A percentile compares a stretch with the other conserved stretches of the same genome.
These are phyloP conservation scores for Emmonsia crescens DNA, from an alignment of 2,329 filamentous ascomycete species.

Conservation along the genomic window DNA sequence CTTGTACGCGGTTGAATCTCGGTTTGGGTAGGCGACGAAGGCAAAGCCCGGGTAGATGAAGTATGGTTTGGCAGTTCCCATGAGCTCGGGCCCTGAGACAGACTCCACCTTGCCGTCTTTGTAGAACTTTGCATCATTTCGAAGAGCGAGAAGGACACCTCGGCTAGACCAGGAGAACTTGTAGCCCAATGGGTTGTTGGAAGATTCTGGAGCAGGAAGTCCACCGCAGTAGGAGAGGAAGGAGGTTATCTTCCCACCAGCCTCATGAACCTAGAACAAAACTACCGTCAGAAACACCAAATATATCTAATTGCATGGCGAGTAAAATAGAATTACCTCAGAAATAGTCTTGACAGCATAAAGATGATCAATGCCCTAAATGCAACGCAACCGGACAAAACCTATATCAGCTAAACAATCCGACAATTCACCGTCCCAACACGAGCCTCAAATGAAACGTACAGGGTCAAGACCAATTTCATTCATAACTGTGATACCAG, in stretches of 20 bases:
- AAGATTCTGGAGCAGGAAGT: conserved; percentile 59
- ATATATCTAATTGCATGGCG: background rate
- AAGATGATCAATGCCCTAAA: conserved; percentile 37
- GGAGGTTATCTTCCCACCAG: conserved; percentile 70
- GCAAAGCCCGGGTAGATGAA: conserved; percentile 79
- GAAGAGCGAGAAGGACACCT: conserved; percentile 76
- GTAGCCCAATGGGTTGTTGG: conserved; percentile 84
- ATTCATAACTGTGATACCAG: conserved; percentile 95
- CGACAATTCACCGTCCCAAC: background rate
- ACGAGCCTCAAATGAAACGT: conserved; percentile 5
- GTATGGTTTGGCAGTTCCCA: conserved; percentile 82
- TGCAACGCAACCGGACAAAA: background rate
- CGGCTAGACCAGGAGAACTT: conserved; percentile 77
- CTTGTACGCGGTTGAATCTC: conserved; percentile 77
- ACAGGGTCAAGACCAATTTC: conserved; percentile 62
- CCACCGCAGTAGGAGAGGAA: conserved; percentile 84
- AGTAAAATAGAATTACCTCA: conserved; percentile 17
- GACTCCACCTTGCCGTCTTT: conserved; percentile 65
- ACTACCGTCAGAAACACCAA: conserved; percentile 21
- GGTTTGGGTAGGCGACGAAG: conserved; percentile 88
- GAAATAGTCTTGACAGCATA: conserved; percentile 79
- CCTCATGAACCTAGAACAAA: conserved; percentile 59
- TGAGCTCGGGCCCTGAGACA: conserved; percentile 58
- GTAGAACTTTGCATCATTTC: conserved; percentile 76
- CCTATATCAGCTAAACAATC: background rate